Base-by-base conservation (phyloP, 495 filamentous ascomycete genomes). In the Penicillium riverlandense region DNA sequence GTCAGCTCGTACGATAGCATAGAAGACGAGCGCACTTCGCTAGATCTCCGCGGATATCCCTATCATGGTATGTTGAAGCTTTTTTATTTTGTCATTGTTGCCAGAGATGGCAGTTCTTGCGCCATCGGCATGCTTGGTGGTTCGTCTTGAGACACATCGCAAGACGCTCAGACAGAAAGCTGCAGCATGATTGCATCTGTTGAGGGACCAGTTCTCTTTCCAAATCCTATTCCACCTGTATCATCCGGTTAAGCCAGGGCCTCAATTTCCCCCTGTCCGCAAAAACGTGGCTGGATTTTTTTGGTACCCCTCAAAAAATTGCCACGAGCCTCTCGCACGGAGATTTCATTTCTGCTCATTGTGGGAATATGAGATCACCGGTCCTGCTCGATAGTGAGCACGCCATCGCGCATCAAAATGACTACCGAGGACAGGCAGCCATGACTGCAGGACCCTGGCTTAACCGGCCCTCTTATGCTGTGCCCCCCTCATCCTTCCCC, bases 1-100 rank as follows among this genome's bases (percentile, higher is more conserved):
- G 69, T 73, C 55, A 73, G 69, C 51, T 73, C 69, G 32, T 73
- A 73, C 51, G 69, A 73, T 39, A 71, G 67, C 45, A 62, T 73
- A 47, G 69, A 73, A 6, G 67, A 71, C 46, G 69, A 73, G 27
- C 67, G 65, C 43, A 59, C 51, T 36, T 63, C 67, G 30, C 57
- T 71, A 40, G 69, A 72, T 61, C 52, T 71, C 33, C 52, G 66
- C 48, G 63, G 61, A 35, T 71, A 72, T 59, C 63, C 66, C 28
- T 71, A 70, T 65, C 63, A 68, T 55, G 60, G 66, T 72, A 66
- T 54, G 66, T 47, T 31, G 7, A 16, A 28, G 29, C 37, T 28
- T 14, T 35, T 39, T 15, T 40, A 47, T 32, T 38, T 52, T 47
- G 22, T 37, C 37, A 38, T 38, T 66, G 54, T 56, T 60, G 57